Percentiles rank a stretch among this genome's conserved stretches.
Evolutionary conservation across 495 filamentous ascomycete species (phyloP).

Genomic region (Daldinia caldariorum): DNA sequence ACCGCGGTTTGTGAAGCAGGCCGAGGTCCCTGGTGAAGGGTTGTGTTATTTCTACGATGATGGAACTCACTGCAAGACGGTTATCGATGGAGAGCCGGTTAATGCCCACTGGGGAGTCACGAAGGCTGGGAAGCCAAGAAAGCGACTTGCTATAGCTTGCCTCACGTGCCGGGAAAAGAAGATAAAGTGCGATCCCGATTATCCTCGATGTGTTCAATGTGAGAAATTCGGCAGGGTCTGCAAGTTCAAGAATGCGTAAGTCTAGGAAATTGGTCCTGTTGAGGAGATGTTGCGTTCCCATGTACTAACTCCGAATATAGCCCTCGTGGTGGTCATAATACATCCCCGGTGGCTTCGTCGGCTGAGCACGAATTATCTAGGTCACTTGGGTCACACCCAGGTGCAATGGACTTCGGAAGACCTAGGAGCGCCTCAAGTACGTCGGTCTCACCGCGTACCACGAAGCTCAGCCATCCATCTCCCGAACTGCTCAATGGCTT

Average conservation of each 20-base stretch:
- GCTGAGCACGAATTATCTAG: slow-evolving; percentile 59
- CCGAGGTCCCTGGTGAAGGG: slow-evolving; percentile 79
- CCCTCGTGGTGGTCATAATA: slow-evolving; percentile 65
- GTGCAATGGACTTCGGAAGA: slow-evolving; percentile 47
- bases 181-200: slow-evolving; percentile 92
- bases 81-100: slow-evolving; percentile 85
- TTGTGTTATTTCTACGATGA: slow-evolving; percentile 89
- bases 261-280: slow-evolving; percentile 33
- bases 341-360: slow-evolving; percentile 61
- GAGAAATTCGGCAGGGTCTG: slow-evolving; percentile 87
- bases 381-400: slow-evolving; percentile 45
- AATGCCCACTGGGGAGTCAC: slow-evolving; percentile 94
- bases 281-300: neutral
- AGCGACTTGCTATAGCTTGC: slow-evolving; percentile 88
- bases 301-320: slow-evolving; percentile 48
- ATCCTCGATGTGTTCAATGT: slow-evolving; percentile 86
- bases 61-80: slow-evolving; percentile 80
- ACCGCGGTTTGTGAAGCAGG: slow-evolving; percentile 65
- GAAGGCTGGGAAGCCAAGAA: slow-evolving; percentile 90
- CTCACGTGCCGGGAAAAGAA: slow-evolving; percentile 94
- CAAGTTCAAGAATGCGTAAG: slow-evolving; percentile 89
- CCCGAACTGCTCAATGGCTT: slow-evolving; percentile 41
- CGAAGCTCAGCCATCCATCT: slow-evolving; percentile 48
- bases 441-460: slow-evolving; percentile 56
- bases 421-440: slow-evolving; percentile 55